Base-by-base conservation (phyloP, 2,329 filamentous ascomycete species). In the Colletotrichum melonis region DNA sequence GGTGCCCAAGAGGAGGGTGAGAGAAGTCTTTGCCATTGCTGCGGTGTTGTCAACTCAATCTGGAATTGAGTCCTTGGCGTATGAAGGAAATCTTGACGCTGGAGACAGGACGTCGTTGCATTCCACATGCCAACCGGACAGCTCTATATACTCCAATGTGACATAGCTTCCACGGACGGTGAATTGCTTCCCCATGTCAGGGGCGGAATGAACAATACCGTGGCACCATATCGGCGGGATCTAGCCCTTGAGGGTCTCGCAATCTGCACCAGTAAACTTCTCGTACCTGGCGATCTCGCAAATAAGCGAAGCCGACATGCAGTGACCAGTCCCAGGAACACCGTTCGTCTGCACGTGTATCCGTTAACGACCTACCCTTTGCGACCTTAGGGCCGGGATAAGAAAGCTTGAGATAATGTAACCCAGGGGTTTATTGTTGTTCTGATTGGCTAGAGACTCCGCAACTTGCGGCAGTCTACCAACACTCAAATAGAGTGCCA, bases 401-500 rank as follows among this genome's bases (percentile, higher is more conserved):
- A 54, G 26, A 64, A 54, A 54, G 46, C 46, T 64, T 54, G 49
- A 52, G 19, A 64, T 7, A 54, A n/a, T 54, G 24, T n/a, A 4
- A 14, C 16, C 62, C 16, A 16, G 35, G 4, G 46, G 62, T 19
- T 32, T 0, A n/a, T 30, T 35, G 2, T 16, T 57, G 26, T 57
- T 46, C 28, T 57, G 26, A 57, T 57, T 57, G 55, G 55, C 55
- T 26, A 32, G 19, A n/a, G 28, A n/a, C 55, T 57, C 55, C 28
- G 55, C 26, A 30, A 32, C 55, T 19, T 11, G 30, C 16, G 19
- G 7, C 62, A 35, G 42, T 54, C 28, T 19, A 32, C 12, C 26
- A 64, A 64, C 22, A 64, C n/a, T 64, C 62, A 54, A 64, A 52
- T 64, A 54, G 4, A 64, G 24, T 64, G 26, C 30, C 38, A 32